Evolutionary conservation across 169 alveolate genomes (phyloP).

Genomic region (Plasmodium gaboni): DNA sequence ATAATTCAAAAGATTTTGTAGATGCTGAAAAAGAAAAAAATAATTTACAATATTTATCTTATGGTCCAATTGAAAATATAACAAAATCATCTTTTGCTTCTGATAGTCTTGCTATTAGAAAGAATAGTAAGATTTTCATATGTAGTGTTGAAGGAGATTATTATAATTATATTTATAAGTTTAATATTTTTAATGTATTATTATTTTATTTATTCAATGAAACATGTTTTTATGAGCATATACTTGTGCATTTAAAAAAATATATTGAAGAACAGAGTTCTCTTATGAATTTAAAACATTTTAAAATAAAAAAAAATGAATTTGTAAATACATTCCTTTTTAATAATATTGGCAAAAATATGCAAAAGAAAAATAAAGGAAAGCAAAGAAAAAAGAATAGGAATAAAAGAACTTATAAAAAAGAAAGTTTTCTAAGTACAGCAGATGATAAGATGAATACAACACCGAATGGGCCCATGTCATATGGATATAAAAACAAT

Average conservation of each 20-base stretch:
- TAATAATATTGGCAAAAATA: neutral
- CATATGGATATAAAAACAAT: neutral
- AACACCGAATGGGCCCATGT: too few species aligned
- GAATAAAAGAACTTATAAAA: neutral
- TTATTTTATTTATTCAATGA: slow-evolving; percentile 34
- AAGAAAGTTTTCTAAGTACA: neutral
- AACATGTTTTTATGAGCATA: slow-evolving; percentile 22
- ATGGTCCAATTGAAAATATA: neutral
- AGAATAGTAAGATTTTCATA: slow-evolving; percentile 42
- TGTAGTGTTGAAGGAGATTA: slow-evolving; percentile 67
- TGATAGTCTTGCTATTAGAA: slow-evolving; percentile 6
- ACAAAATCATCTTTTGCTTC: neutral
- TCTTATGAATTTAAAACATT: slow-evolving; percentile 17
- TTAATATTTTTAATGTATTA: slow-evolving; percentile 18
- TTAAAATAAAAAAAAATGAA: slow-evolving; percentile 29
- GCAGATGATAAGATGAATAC: neutral
- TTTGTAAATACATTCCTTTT: neutral
- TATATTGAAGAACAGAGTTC: slow-evolving; percentile 18
- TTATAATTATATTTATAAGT: slow-evolving; percentile 29
- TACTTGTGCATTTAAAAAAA: slow-evolving; percentile 7
- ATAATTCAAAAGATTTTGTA: too few species aligned
- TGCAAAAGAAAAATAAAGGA: neutral
- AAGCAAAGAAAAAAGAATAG: neutral
- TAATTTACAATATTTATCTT: neutral
- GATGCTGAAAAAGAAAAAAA: neutral